Conservation (phyloP, 768 basidiomycete genomes). For the Leccinum barrowsii region DNA sequence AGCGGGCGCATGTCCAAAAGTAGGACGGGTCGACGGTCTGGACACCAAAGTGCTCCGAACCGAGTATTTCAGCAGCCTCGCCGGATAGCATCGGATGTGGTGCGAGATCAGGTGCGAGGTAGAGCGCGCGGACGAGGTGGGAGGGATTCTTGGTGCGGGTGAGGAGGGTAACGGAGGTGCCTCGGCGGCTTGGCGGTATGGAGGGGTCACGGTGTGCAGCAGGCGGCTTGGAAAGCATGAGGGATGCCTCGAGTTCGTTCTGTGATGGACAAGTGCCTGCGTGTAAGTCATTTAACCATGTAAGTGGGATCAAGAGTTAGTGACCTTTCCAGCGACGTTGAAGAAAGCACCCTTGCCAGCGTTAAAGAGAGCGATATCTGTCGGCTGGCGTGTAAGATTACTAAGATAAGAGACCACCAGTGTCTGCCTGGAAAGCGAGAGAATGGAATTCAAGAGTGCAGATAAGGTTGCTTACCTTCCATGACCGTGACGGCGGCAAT, state of each 20-base stretch:
- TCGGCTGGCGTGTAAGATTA: not conserved
- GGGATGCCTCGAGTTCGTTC: constrained; percentile 80
- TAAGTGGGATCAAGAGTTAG: not conserved
- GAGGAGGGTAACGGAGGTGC: constrained; percentile 61
- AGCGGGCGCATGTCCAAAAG: constrained; percentile 71
- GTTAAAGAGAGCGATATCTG: constrained; percentile 79
- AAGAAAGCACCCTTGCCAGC: constrained; percentile 82
- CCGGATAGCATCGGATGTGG: constrained; percentile 76
- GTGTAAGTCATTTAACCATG: not conserved
- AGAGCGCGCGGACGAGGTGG: constrained; percentile 63
- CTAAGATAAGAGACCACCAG: not conserved
- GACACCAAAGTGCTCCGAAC: constrained; percentile 46
- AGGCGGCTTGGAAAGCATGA: constrained; percentile 81
- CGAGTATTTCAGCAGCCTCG: constrained; percentile 56
- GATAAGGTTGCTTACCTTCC: constrained; percentile 50
- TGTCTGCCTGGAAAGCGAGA: too few species aligned
- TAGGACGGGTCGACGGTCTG: constrained; percentile 69
- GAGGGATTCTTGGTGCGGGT: constrained; percentile 71
- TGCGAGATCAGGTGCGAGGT: constrained; percentile 55
- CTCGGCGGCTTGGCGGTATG: constrained; percentile 58
- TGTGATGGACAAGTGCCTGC: constrained; percentile 24
- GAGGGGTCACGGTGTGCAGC: constrained; percentile 45
- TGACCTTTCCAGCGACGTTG: constrained; percentile 73
- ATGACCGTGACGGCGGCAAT: constrained; percentile 71
- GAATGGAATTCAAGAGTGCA: not conserved